These are phyloP conservation scores for Sugiyamaella novakii DNA, from an alignment of 1,139 yeast species.

Conservation along the genomic window DNA sequence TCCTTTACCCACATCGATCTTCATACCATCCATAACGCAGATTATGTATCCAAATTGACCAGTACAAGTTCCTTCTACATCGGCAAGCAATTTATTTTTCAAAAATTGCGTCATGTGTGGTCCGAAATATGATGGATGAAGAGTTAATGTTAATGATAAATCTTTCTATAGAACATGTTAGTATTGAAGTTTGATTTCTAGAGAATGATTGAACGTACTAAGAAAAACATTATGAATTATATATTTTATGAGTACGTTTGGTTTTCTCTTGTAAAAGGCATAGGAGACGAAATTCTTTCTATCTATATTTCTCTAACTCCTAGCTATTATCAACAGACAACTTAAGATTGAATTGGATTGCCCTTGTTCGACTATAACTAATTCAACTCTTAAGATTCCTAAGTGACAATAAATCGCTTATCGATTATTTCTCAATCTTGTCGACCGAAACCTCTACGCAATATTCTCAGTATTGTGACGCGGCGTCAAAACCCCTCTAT, in stretches of 20 bases:
- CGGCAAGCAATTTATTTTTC: conserved; percentile 85
- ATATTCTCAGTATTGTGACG: no score
- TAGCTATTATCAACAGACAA: no score
- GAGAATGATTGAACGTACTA: conserved; percentile 17
- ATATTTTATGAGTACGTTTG: background rate
- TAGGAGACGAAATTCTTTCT: no score
- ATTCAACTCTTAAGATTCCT: no score
- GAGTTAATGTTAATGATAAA: conserved; percentile 83
- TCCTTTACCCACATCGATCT: conserved; percentile 94
- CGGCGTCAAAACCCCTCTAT: no score
- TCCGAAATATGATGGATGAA: conserved; percentile 96
- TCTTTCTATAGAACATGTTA: conserved; percentile 54
- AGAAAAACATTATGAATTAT: conserved; percentile 21
- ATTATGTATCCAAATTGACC: conserved; percentile 98
- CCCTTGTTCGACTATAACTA: no score
- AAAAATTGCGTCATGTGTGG: conserved; percentile 96
- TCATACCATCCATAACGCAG: conserved; percentile 93
- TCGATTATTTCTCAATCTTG: no score
- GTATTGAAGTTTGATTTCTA: background rate
- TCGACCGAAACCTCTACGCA: no score
- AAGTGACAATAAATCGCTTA: no score
- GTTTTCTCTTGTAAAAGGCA: background rate
- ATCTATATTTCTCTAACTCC: background rate
- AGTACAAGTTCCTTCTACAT: conserved; percentile 98
- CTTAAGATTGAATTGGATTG: no score